Base-by-base conservation (phyloP, 1,284 basidiomycete species). In the Paramarasmius palmivorus region DNA sequence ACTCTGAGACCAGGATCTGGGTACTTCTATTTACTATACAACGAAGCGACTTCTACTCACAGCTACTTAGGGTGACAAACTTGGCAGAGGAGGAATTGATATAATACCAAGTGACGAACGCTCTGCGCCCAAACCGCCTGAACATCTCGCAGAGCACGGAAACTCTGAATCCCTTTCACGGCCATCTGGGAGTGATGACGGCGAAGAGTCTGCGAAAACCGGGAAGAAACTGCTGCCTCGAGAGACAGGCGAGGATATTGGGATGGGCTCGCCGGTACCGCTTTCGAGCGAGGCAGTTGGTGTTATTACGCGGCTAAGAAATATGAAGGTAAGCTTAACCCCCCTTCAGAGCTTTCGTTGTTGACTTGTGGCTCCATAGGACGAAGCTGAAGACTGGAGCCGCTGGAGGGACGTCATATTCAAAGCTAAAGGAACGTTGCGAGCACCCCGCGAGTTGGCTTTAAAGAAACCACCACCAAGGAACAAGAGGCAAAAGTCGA, bases 311-410 rank as follows among this genome's bases (percentile, higher is more conserved):
- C 79, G 82, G n/a, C 69, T 98, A 58, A 79, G 95, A 53, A 90
- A 91, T 65, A 87, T 90, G 83, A 93, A 95, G 78, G 88, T 88
- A 47, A 9, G 69, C 54, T 35, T 37, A 48, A 49, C 40, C 48
- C 44, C n/a, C 23, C 9, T 5, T 37, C 42, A 49, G 32, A 14
- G 26, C 50, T 42, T 32, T 40, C 50, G 42, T 23, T 41, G 37
- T 34, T 54, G 32, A 53, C 58, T 47, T 58, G 49, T 39, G 22
- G 29, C 56, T 34, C 20, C 49, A 23, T 53, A 90, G 84, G 94
- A 98, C 68, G 90, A 93, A 72, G 83, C 87, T 55, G 95, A 98
- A 65, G 93, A 95, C 62, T 96, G 92, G 91, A 85, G 92, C 52
- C 81, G 92, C 49, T 93, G 90, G 89, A 79, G 90, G 20, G 92